Evolutionary conservation across 225 moss, liverwort and hornwort genomes (phyloP).

Genomic region (Rhytidiadelphus loreus): DNA sequence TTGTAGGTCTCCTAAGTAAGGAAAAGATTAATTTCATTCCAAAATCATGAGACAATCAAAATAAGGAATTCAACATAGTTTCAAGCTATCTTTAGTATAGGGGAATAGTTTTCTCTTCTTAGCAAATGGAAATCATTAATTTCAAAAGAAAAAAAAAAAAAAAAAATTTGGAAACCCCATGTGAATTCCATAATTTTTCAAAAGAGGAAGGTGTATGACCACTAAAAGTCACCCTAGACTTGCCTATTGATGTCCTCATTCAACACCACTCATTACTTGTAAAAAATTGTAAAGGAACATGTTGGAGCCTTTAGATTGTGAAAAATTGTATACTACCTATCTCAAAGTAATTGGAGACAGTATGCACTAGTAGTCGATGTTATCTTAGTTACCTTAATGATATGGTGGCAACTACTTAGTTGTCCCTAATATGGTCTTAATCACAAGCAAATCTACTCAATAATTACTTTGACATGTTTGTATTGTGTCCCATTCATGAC

Average conservation of each 20-base stretch:
- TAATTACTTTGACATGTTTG: fast-evolving
- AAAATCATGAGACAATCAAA: background rate
- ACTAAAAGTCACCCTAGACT: fast-evolving
- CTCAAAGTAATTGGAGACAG: fast-evolving
- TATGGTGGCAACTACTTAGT: background rate
- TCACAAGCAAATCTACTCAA: background rate
- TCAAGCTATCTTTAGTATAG: fast-evolving
- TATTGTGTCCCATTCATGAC: fast-evolving
- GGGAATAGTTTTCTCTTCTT: fast-evolving
- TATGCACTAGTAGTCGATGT: fast-evolving
- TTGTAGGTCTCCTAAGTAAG: fast-evolving
- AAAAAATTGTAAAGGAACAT: background rate
- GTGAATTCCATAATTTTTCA: background rate
- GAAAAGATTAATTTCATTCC: background rate
- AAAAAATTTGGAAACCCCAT: fast-evolving
- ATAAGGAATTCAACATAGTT: background rate
- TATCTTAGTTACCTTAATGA: background rate
- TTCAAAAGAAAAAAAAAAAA: fast-evolving
- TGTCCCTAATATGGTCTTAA: background rate
- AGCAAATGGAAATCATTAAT: background rate
- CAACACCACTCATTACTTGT: fast-evolving
- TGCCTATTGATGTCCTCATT: fast-evolving
- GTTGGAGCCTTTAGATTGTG: fast-evolving
- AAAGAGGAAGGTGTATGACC: background rate
- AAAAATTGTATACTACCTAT: background rate